Base-by-base conservation (phyloP, 1,284 basidiomycete species). In the Moesziomyces aphidis region DNA sequence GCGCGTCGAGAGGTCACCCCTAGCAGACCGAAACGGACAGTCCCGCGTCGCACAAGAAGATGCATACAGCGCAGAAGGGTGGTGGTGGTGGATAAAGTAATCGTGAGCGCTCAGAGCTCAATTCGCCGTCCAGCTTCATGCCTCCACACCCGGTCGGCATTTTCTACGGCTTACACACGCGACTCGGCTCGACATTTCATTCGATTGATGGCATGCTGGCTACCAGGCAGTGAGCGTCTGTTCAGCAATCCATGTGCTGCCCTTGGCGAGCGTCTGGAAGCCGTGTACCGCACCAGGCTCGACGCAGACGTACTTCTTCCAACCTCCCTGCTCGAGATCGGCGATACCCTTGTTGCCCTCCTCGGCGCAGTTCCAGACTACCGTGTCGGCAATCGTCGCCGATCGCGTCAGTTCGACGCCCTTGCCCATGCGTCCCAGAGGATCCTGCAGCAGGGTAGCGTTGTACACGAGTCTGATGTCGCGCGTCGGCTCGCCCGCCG, bases 301-400 rank as follows among this genome's bases (percentile, higher is more conserved):
- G 47, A 86, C 77, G 60, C 85, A 86, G 39, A 86, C 73, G 57
- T 83, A 86, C 50, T 73, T 72, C 34, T 78, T 78, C 74, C 76
- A 82, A 1, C 84, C 86, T 2, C 76, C 75, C 15, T 77, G 59
- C 50, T 86, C 80, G 74, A 86, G 77, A 67, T 86, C 86, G 13
- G 55, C 75, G 51, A 86, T 85, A 13, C 58, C 64, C 17, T 73
- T 73, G 43, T 68, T 79, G 26, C 82, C 85, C 31, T 76, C 78
- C 48, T 82, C 72, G 44, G 79, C 82, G 11, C 85, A 85, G 67
- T 86, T 86, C 86, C 86, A 86, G 10, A 86, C 53, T 23, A 80
- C 79, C 15, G 66, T 76, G n/a, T 81, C 61, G 28, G 73, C 72
- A 19, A 82, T 49, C 44, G 69, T 67, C 2, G 63, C 49, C 22